A percentile compares a stretch with the other conserved stretches of the same genome.
phyloP scores from a whole-genome alignment of 768 basidiomycete species.

The Rhodocollybia butyracea region DNA sequence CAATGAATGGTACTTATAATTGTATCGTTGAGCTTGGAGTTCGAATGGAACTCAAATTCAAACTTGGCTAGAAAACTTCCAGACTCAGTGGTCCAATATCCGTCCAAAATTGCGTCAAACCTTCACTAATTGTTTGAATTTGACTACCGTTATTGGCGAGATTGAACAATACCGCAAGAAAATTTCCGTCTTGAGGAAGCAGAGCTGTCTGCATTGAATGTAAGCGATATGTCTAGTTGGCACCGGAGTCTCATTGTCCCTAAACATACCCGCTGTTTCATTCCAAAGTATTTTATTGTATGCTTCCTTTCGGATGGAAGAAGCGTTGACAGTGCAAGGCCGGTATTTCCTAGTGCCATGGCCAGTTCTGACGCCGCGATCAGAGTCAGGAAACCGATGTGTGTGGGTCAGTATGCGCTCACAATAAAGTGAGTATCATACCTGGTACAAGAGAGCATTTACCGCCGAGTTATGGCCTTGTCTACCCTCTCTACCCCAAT shows the following conservation, averaged over 20 bases:
- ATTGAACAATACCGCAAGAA: conserved; percentile 42
- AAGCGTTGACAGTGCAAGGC: conserved; percentile 30
- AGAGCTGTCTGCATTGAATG: no score
- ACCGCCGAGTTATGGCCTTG: conserved; percentile 42
- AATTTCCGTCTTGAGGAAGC: conserved; percentile 51
- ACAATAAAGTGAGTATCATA: conserved; percentile 23
- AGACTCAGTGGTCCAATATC: conserved; percentile 44
- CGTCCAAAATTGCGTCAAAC: conserved; percentile 45
- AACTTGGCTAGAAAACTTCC: no score
- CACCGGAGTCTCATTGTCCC: conserved; percentile 50
- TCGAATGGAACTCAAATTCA: no score
- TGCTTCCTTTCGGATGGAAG: conserved; percentile 33
- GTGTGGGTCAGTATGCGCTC: background rate
- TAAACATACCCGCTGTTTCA: conserved; percentile 37
- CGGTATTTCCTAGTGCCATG: conserved; percentile 19
- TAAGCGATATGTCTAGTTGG: no score
- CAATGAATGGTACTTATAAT: conserved; percentile 52
- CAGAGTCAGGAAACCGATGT: conserved; percentile 17
- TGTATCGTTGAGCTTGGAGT: conserved; percentile 46
- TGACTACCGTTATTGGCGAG: conserved; percentile 36
- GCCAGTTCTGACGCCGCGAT: conserved; percentile 35
- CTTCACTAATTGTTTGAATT: conserved; percentile 39
- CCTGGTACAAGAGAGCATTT: conserved; percentile 35
- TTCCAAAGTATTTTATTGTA: conserved; percentile 47
- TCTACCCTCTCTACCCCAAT: conserved; percentile 46